Evolutionary conservation across 176 grass and related monocot genomes (phyloP), one percentile per base, ranked within the genome.

Genomic region (Musa schizocarpa): DNA sequence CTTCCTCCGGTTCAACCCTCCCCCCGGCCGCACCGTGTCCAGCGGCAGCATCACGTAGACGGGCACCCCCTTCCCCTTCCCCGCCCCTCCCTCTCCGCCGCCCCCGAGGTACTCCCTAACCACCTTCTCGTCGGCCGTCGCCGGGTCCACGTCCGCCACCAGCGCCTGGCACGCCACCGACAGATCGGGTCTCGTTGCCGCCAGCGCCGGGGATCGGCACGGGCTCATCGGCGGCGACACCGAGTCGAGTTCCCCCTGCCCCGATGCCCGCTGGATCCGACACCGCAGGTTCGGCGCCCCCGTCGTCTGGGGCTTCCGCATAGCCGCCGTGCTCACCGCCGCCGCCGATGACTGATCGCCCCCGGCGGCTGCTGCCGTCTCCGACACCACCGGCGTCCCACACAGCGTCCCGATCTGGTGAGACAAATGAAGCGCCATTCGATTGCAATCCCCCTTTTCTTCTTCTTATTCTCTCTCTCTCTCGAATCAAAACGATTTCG

Each of bases 31-130:
- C 17, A 92, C 84, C 1, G 86, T 92, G 84, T 92, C 89, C 24
- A 92, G 84, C 50, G 92, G 92, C 57, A 96, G 77, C 92, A 96
- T 96, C 19, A 96, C 92, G 65, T 85, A 96, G 71, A 96, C 86
- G 24, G 84, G 89, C 16, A 92, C 89, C 1, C 86, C 79, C 2
- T 54, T 56, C 51, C 62, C 25, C 52, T 17, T 74, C 34, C 14
- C 29, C 1, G 13, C 67, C 6, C 16, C 12, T 29, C 13, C 67
- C 67, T 12, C 67, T 16, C 67, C 14, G 12, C 26, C 29, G 67
- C 29, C 34, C 34, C 34, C 1, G 8, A 29, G 26, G 12, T 69
- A 11, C 22, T 22, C 63, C 63, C 22, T 26, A 1, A 26, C 22
- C 63, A 5, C 67, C 26, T 9, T 73, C 48, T 78, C 17, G 56